These are phyloP conservation scores for Daldinia sp. DNA, from an alignment of 2,329 filamentous ascomycete species.

Conservation along the genomic window DNA sequence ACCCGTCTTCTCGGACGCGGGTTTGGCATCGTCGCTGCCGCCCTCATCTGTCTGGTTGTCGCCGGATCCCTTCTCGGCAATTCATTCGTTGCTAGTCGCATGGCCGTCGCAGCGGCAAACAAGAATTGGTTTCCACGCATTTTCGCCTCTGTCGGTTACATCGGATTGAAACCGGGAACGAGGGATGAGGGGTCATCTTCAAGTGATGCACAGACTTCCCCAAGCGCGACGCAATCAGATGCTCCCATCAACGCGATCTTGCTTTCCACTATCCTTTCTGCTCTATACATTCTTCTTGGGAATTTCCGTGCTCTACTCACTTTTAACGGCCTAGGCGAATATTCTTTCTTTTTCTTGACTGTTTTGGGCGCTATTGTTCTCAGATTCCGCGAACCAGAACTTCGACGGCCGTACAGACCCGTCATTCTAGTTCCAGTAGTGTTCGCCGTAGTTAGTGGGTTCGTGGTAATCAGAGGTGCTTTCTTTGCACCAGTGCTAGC, in stretches of 20 bases:
- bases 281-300: constrained; percentile 70
- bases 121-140: constrained; percentile 62
- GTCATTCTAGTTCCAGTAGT: constrained; percentile 62
- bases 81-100: constrained; percentile 71
- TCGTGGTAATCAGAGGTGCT: constrained; percentile 69
- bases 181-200: constrained; percentile 21
- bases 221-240: constrained; percentile 54
- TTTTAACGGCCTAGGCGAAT: constrained; percentile 70
- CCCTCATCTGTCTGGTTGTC: constrained; percentile 70
- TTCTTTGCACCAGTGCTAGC: constrained; percentile 69
- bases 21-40: constrained; percentile 66
- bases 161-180: constrained; percentile 51
- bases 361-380: constrained; percentile 70
- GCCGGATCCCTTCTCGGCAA: constrained; percentile 72
- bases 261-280: constrained; percentile 62
- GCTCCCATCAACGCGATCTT: constrained; percentile 67
- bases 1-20: constrained; percentile 65
- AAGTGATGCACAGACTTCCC: constrained; percentile 1
- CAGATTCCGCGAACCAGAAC: constrained; percentile 66
- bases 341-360: constrained; percentile 73
- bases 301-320: constrained; percentile 72
- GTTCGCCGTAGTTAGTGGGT: constrained; percentile 69
- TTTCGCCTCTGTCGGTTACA: constrained; percentile 59
- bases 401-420: constrained; percentile 68
- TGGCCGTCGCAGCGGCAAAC: constrained; percentile 70